Evolutionary conservation across 1,284 basidiomycete species (phyloP).

Genomic region (Sporisorium graminicola): DNA sequence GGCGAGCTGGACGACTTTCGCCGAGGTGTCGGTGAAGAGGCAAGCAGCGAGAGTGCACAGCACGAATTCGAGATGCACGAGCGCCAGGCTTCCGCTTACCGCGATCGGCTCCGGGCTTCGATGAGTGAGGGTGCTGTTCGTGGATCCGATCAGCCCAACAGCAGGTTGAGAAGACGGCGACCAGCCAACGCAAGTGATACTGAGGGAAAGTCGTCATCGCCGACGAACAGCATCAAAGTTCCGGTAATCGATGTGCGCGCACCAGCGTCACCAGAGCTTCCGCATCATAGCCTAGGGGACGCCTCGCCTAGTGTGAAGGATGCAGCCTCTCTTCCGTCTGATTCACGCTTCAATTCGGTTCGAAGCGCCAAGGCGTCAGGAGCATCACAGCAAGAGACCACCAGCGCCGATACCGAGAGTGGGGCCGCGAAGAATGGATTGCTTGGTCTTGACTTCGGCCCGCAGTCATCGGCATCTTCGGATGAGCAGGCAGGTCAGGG

Average conservation of each 20-base stretch:
- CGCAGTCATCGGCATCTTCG: background rate
- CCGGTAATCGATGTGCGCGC: slow-evolving; percentile 18
- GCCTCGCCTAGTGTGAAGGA: slow-evolving; percentile 21
- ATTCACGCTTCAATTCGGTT: slow-evolving; percentile 15
- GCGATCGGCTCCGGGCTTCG: slow-evolving; percentile 27
- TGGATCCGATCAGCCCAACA: slow-evolving; percentile 2
- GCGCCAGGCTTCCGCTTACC: slow-evolving; percentile 37
- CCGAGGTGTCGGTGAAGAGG: slow-evolving; percentile 36
- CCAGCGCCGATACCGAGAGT: slow-evolving; percentile 2
- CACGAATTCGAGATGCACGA: slow-evolving; percentile 59
- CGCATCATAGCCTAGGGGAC: slow-evolving; percentile 32
- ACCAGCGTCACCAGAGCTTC: slow-evolving; percentile 27
- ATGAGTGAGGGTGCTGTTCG: slow-evolving; percentile 20
- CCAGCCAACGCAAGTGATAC: background rate
- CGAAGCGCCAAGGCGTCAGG: background rate
- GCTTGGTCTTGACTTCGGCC: slow-evolving; percentile 30
- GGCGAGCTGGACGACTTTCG: slow-evolving; percentile 49
- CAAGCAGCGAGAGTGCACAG: slow-evolving; percentile 36
- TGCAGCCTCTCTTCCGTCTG: slow-evolving; percentile 6
- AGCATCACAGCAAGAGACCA: background rate
- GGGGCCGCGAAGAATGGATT: slow-evolving; percentile 22
- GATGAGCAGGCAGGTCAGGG: background rate
- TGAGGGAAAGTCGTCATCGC: background rate
- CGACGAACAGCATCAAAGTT: background rate
- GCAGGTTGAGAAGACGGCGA: slow-evolving; percentile 20